A percentile compares a stretch with the other conserved stretches of the same genome.
Conservation (phyloP, 768 basidiomycete genomes). For the Leccinum sublutescens region DNA sequence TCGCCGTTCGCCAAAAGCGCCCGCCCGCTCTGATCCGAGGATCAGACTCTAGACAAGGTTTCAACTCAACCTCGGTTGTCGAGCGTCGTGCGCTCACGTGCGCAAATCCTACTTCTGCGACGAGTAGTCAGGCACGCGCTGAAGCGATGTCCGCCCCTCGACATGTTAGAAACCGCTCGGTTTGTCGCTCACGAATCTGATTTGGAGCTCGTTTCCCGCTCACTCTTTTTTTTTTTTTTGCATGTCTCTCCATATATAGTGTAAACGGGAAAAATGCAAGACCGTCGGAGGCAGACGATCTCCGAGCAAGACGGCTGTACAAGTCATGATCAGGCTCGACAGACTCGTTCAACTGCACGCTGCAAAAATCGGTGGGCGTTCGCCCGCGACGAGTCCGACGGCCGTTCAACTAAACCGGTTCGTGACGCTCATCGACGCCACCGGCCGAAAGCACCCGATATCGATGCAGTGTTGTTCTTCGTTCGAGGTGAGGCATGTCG, state of each 20-base stretch:
- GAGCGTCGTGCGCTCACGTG: slow-evolving; percentile 8
- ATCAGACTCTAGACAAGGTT: slow-evolving; percentile 19
- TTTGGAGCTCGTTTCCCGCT: background rate
- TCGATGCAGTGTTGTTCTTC: slow-evolving; percentile 25
- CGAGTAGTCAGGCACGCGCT: background rate
- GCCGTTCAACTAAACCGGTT: slow-evolving; percentile 21
- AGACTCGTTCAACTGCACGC: slow-evolving; percentile 23
- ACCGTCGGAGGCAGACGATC: background rate
- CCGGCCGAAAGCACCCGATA: slow-evolving; percentile 27
- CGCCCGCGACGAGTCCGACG: slow-evolving; percentile 15
- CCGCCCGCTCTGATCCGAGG: slow-evolving; percentile 7
- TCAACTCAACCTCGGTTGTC: slow-evolving; percentile 6
- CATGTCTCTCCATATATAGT: background rate
- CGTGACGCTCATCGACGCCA: slow-evolving; percentile 27
- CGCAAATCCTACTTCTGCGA: slow-evolving; percentile 8
- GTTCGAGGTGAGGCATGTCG: slow-evolving; percentile 19
- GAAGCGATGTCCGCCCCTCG: slow-evolving; percentile 5
- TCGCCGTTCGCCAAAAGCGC: slow-evolving; percentile 19
- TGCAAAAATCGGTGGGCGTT: slow-evolving; percentile 10
- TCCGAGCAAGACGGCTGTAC: slow-evolving; percentile 11
- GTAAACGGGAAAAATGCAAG: slow-evolving; percentile 21
- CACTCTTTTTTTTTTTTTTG: background rate
- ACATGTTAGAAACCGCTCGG: slow-evolving; percentile 9
- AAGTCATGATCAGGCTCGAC: slow-evolving; percentile 22
- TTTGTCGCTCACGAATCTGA: slow-evolving; percentile 3